Evolutionary conservation across 1,284 basidiomycete species (phyloP).

Genomic region (Cryptococcus amylolentus): DNA sequence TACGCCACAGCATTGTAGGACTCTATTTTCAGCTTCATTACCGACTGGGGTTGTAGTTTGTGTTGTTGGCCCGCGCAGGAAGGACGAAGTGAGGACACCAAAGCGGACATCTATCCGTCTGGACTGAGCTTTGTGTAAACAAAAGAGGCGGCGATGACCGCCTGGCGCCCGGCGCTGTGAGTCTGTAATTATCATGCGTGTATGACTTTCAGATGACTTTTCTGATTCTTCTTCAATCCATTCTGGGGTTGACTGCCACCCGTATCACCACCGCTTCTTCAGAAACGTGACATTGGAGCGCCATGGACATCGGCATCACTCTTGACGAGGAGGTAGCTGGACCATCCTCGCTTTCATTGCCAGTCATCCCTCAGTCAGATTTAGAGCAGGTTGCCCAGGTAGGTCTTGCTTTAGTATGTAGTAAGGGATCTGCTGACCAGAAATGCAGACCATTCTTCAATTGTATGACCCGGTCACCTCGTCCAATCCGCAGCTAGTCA

Average conservation of each 20-base stretch:
- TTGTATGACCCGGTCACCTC: constrained; percentile 39
- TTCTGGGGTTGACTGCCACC: no score
- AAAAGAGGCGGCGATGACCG: no score
- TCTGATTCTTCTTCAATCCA: no score
- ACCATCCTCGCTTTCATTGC: constrained; percentile 58
- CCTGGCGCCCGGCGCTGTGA: no score
- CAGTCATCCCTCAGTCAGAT: constrained; percentile 32
- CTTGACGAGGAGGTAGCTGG: constrained; percentile 57
- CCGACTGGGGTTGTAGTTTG: background rate
- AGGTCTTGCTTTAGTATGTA: constrained; percentile 1
- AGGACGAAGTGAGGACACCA: no score
- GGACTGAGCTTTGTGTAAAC: no score
- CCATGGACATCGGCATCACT: constrained; percentile 2
- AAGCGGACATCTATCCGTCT: no score
- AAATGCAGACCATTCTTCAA: constrained; percentile 39
- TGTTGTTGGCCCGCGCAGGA: background rate
- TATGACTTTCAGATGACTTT: no score
- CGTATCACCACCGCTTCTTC: no score
- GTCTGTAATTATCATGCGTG: no score
- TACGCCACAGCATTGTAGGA: constrained; percentile 45
- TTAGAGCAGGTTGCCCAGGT: constrained; percentile 39
- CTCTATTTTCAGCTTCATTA: constrained; percentile 47
- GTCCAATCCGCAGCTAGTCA: constrained; percentile 35
- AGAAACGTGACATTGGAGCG: background rate
- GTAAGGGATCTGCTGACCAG: background rate